These are phyloP conservation scores for Phytophthora meadii DNA, from an alignment of 352 stramenopile genomes.

Conservation along the genomic window DNA sequence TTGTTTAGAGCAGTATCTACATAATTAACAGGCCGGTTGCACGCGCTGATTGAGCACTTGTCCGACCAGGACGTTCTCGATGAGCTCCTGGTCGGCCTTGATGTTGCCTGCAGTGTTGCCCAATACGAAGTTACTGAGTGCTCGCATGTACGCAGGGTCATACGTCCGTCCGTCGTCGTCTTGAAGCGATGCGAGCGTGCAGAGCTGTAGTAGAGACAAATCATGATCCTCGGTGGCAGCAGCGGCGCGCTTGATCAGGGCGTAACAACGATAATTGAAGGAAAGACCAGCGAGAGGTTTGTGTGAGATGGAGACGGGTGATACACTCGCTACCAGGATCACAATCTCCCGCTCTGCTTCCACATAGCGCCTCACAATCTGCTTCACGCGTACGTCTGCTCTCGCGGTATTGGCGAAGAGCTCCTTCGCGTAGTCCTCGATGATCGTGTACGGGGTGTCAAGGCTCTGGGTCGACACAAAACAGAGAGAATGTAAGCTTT, in stretches of 20 bases:
- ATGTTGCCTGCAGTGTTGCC: slow-evolving; percentile 37
- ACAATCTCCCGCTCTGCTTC: slow-evolving; percentile 58
- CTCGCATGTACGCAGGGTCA: slow-evolving; percentile 30
- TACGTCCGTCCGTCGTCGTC: slow-evolving; percentile 18
- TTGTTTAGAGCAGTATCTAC: neutral
- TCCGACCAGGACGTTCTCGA: slow-evolving; percentile 30
- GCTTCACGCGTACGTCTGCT: slow-evolving; percentile 50
- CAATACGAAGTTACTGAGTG: slow-evolving; percentile 36
- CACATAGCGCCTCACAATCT: slow-evolving; percentile 59
- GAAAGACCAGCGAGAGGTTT: slow-evolving; percentile 39
- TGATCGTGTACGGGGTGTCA: slow-evolving; percentile 36
- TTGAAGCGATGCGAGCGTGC: slow-evolving; percentile 27
- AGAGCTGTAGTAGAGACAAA: slow-evolving; percentile 28
- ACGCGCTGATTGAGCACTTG: slow-evolving; percentile 12
- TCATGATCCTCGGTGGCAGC: slow-evolving; percentile 12
- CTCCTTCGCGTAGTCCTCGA: slow-evolving; percentile 40
- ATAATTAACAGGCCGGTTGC: slow-evolving; percentile 3
- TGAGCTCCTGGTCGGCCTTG: slow-evolving; percentile 34
- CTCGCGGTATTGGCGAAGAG: slow-evolving; percentile 30
- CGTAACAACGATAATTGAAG: slow-evolving; percentile 65
- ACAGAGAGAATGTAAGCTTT: slow-evolving; percentile 1
- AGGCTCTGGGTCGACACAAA: slow-evolving; percentile 20
- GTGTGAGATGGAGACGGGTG: slow-evolving; percentile 56
- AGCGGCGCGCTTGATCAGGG: slow-evolving; percentile 36
- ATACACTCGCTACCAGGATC: slow-evolving; percentile 55